Conservation (phyloP, 2,329 filamentous ascomycete species). For the Fusarium tricinctum region DNA sequence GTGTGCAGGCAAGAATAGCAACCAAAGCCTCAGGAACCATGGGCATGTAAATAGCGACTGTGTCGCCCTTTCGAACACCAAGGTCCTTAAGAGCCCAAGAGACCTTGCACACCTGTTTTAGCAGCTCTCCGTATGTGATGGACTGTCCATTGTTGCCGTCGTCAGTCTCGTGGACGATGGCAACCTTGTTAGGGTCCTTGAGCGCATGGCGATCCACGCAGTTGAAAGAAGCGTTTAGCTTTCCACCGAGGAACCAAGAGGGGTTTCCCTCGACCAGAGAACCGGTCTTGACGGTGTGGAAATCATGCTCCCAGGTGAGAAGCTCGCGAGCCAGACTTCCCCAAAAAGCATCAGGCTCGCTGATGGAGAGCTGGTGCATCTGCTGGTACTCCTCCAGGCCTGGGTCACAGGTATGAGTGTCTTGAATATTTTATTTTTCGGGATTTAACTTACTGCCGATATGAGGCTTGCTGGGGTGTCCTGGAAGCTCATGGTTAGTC, state of each 20-base stretch:
- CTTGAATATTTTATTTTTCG: neutral
- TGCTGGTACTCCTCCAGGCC: constrained; percentile 73
- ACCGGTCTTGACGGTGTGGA: constrained; percentile 85
- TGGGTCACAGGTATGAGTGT: constrained; percentile 42
- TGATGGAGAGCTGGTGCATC: constrained; percentile 83
- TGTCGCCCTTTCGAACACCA: constrained; percentile 94
- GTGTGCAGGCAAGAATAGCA: constrained; percentile 80
- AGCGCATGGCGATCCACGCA: constrained; percentile 93
- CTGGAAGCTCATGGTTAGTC: constrained; percentile 25
- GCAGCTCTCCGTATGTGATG: constrained; percentile 89
- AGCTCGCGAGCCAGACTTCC: constrained; percentile 84
- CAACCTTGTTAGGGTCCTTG: constrained; percentile 87
- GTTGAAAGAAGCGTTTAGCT: constrained; percentile 94
- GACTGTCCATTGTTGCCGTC: constrained; percentile 86
- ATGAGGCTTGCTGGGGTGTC: constrained; percentile 42
- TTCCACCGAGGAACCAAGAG: constrained; percentile 92
- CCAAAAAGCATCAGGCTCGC: constrained; percentile 89
- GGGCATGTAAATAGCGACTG: constrained; percentile 92
- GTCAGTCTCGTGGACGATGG: constrained; percentile 96
- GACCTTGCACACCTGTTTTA: constrained; percentile 86
- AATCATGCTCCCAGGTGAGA: constrained; percentile 88
- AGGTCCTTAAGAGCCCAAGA: constrained; percentile 89
- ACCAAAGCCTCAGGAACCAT: constrained; percentile 96
- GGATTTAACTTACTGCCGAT: constrained; percentile 30
- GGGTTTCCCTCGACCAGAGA: constrained; percentile 81